Base-by-base conservation (phyloP, 768 basidiomycete genomes). In the Tulasnella sp. region DNA sequence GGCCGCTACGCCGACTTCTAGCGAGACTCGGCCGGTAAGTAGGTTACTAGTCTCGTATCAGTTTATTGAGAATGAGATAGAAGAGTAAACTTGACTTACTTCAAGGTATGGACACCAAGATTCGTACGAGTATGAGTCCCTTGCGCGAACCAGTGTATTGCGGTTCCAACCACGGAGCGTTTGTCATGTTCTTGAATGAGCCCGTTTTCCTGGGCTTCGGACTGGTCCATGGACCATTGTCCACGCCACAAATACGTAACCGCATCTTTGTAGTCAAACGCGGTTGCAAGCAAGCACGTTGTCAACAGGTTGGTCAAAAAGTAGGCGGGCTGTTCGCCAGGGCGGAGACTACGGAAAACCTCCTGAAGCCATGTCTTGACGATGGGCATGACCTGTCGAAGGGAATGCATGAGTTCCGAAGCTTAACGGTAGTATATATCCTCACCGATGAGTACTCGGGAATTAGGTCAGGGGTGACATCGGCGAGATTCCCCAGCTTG, bases 301-400 rank as follows among this genome's bases (percentile, higher is more conserved):
- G 37, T 74, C 34, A 74, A 14, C 29, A 74, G n/a, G 38, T 74
- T 38, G 22, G 31, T 58, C 31, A 74, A 22, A 14, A 58, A 54
- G 45, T 45, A 52, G 1, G 11, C n/a, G 3, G 31, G 54, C 38
- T 34, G 52, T 4, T 34, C 34, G 37, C 54, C 36, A 2, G 73
- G 73, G 11, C 49, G 54, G 5, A 52, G 34, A 37, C 36, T 25
- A 3, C 34, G 34, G 31, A 67, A 58, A 11, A 58, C 34, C 54
- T 74, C 73, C 52, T 74, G 49, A 15, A 74, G 17, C 73, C 73
- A 74, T 29, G 45, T 25, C 52, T 58, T 74, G 36, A 58, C 31
- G 14, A 64, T 38, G 54, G 73, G 36, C 34, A 74, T 58, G 12
- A n/a, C 3, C 73, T 74, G 54, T 9, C 12, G 22, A 54, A 34